Evolutionary conservation across 768 basidiomycete species (phyloP), one percentile per base, ranked within the genome.

Genomic region (Rhodotorula kratochvilovae): DNA sequence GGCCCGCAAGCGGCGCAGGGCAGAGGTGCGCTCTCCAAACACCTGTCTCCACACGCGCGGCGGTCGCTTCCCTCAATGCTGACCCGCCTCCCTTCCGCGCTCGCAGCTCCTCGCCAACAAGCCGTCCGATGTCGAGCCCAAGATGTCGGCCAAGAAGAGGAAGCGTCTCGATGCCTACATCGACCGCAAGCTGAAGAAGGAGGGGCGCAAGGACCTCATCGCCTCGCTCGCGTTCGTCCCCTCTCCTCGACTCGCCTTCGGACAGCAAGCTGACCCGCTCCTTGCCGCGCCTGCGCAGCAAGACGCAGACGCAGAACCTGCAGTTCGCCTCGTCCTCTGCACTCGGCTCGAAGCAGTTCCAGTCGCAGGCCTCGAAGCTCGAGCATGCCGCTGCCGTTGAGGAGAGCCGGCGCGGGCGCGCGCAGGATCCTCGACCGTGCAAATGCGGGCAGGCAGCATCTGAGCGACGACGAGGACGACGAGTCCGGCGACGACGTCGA

Each of bases 141-240:
- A 74, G 60, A 87, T 90, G 84, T 89, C 86, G 55, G 85, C 82
- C 67, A 93, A 93, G 83, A 94, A 91, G 82, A 88, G 87, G 82
- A 93, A 90, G 79, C 83, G 91, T 63, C 82, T 98, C 10, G 94
- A 97, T 73, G 91, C 91, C 73, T 98, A 92, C 77, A 93, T 97
- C 76, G 92, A 91, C 61, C 93, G 93, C 82, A 94, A 94, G 81
- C 82, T 95, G 59, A 91, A 89, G 81, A 91, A 92, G 79, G 93
- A 96, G 78, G 91, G 91, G 71, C 86, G 92, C 56, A 77, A 86
- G 8, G 79, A 84, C 29, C 84, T 96, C 23, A 87, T 95, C 65
- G 86, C 90, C 74, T 92, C 90, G 79, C 83, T 96, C 71, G 85
- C 87, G 92, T 92, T 82, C 72, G 87, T 66, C 36, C 39, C 43